Evolutionary conservation across 1,284 basidiomycete genomes (phyloP).

Genomic region (Cryptococcus sp.): DNA sequence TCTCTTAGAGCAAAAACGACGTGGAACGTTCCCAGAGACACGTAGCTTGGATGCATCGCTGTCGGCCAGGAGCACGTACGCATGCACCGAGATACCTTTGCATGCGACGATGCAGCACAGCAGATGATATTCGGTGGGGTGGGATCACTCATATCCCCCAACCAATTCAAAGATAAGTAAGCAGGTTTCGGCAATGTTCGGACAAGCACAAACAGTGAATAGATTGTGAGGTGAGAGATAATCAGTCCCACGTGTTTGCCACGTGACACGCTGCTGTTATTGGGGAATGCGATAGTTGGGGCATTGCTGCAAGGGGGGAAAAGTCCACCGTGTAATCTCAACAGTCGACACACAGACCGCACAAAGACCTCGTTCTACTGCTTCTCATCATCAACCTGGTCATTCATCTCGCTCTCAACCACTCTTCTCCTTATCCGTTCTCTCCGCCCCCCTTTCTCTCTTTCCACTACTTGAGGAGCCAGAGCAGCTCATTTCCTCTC

Average conservation of each 20-base stretch:
- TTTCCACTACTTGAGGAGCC: constrained; percentile 8
- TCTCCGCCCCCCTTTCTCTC: constrained; percentile 1
- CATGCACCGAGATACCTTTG: too few species aligned
- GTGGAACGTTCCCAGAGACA: too few species aligned
- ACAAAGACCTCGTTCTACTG: neutral
- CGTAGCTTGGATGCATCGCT: too few species aligned
- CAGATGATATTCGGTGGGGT: too few species aligned
- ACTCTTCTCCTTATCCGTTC: neutral
- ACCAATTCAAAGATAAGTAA: too few species aligned
- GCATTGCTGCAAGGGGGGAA: neutral
- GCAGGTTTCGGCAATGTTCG: too few species aligned
- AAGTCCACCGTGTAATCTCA: neutral
- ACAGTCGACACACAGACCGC: neutral
- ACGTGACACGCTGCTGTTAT: neutral
- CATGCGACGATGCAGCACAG: too few species aligned
- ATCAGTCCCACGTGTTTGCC: neutral
- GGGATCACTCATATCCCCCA: too few species aligned
- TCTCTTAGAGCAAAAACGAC: too few species aligned
- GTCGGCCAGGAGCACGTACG: too few species aligned
- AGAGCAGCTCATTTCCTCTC: constrained; percentile 12
- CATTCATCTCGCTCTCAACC: neutral
- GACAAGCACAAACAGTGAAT: too few species aligned
- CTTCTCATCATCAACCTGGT: neutral
- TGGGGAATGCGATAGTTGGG: neutral
- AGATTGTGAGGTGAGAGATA: too few species aligned